Percentiles rank a stretch among this genome's conserved stretches.
These are phyloP conservation scores for Sporothrix brunneoviolacea DNA, from an alignment of 2,329 filamentous ascomycete genomes.

Conservation along the genomic window DNA sequence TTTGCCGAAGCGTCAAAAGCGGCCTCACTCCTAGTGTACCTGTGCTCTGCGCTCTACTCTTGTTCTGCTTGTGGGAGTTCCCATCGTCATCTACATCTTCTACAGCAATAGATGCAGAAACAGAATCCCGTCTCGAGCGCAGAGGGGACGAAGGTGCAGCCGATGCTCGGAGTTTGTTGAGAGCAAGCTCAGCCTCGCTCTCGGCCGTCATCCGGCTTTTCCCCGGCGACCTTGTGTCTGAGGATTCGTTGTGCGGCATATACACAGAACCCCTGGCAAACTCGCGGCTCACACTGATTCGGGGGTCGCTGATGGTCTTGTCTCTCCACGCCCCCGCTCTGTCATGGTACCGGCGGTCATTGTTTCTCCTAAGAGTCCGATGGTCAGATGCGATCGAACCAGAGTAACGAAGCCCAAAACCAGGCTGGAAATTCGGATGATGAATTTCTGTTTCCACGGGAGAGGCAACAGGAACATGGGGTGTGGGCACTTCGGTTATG, in stretches of 20 bases:
- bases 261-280: constrained; percentile 31
- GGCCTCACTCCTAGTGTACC: constrained; percentile 23
- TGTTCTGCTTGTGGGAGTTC: background rate
- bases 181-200: constrained; percentile 36
- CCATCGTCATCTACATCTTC: background rate
- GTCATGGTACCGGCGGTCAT: constrained; percentile 36
- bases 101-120: background rate
- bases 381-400: constrained; percentile 21
- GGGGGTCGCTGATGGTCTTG: constrained; percentile 32
- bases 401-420: background rate
- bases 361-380: constrained; percentile 34
- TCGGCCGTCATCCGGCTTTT: constrained; percentile 26
- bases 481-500: constrained; percentile 5
- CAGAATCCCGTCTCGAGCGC: constrained; percentile 22
- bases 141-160: constrained; percentile 26
- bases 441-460: background rate
- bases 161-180: constrained; percentile 35
- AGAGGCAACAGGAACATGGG: background rate
- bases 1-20: constrained; percentile 22
- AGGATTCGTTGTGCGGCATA: constrained; percentile 16
- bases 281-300: constrained; percentile 36
- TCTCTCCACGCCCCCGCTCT: constrained; percentile 40
- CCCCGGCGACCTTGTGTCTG: constrained; percentile 20
- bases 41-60: constrained; percentile 12
- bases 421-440: background rate